Conservation (phyloP, 306 rosid species). For the Abrus precatorius region DNA sequence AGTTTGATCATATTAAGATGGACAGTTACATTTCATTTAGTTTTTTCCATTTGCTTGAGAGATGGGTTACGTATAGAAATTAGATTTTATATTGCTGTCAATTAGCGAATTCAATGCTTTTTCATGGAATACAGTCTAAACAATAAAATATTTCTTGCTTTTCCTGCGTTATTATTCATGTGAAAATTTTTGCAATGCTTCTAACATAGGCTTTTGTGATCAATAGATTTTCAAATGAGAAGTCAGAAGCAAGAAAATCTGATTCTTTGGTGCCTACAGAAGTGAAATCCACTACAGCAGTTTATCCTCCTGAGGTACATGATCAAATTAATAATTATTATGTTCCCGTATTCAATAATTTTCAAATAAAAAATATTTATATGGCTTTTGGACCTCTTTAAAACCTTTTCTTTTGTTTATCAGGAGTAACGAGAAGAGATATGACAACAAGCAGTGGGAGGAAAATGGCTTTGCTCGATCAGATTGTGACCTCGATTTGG, state of each 20-base stretch:
- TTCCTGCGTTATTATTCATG: slow-evolving; percentile 27
- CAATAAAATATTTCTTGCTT: background rate
- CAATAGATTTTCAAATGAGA: slow-evolving; percentile 87
- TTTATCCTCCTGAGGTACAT: slow-evolving; percentile 60
- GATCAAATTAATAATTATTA: slow-evolving; percentile 20
- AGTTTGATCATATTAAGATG: slow-evolving; percentile 4
- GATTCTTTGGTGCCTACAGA: slow-evolving; percentile 56
- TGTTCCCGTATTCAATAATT: slow-evolving; percentile 16
- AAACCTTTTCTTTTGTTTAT: slow-evolving; percentile 28
- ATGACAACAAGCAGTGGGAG: slow-evolving; percentile 41
- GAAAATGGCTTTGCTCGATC: slow-evolving; percentile 42
- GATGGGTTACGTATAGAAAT: background rate
- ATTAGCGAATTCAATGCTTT: slow-evolving; percentile 12
- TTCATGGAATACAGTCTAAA: slow-evolving; percentile 7
- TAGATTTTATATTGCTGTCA: background rate
- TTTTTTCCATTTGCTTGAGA: slow-evolving; percentile 11
- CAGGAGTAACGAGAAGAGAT: slow-evolving; percentile 57
- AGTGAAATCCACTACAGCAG: slow-evolving; percentile 51
- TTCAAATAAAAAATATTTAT: background rate
- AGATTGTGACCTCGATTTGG: slow-evolving; percentile 33
- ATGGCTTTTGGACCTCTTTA: slow-evolving; percentile 10
- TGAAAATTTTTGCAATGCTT: slow-evolving; percentile 22
- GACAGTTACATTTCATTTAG: background rate
- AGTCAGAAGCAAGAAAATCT: slow-evolving; percentile 77
- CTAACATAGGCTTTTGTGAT: slow-evolving; percentile 54